Percentiles rank a stretch among this genome's conserved stretches.
Conservation (phyloP, 257 asterid species). For the Leptodermis oblonga region DNA sequence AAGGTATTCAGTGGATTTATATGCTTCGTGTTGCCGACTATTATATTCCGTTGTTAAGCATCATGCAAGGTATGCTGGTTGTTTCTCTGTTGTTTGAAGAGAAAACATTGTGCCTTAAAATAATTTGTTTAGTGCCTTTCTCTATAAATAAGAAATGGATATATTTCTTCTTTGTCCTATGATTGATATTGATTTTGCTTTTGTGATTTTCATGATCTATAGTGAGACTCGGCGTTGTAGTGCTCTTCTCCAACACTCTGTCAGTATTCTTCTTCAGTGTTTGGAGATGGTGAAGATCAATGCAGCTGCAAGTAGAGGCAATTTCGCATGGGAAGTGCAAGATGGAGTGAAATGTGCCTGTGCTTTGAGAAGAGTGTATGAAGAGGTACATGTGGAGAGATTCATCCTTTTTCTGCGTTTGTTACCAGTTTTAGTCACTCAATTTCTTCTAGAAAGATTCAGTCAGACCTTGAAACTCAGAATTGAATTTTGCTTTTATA, state of each 20-base stretch:
- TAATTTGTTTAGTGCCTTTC: slow-evolving; percentile 1
- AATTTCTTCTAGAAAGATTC: background rate
- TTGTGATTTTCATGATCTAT: slow-evolving; percentile 8
- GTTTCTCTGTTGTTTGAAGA: slow-evolving; percentile 12
- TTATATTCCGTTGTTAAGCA: slow-evolving; percentile 72
- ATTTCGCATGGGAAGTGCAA: slow-evolving; percentile 57
- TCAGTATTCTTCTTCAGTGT: slow-evolving; percentile 69
- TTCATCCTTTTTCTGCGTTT: background rate
- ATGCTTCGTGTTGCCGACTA: slow-evolving; percentile 76
- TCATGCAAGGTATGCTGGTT: slow-evolving; percentile 50
- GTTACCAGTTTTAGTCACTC: background rate
- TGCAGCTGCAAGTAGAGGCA: slow-evolving; percentile 27
- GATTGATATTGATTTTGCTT: background rate
- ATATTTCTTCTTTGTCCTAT: background rate
- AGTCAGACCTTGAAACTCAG: background rate
- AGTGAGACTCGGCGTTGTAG: slow-evolving; percentile 63
- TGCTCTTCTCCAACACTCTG: slow-evolving; percentile 78
- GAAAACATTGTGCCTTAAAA: background rate
- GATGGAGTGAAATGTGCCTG: slow-evolving; percentile 80
- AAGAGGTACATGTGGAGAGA: slow-evolving; percentile 49
- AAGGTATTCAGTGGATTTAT: slow-evolving; percentile 51
- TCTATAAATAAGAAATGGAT: background rate
- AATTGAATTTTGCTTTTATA: background rate
- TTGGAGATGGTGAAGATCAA: slow-evolving; percentile 54
- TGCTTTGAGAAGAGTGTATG: slow-evolving; percentile 79